Percentiles rank a stretch among this genome's conserved stretches.
These are phyloP conservation scores for Blastocystis sp. DNA, from an alignment of 352 stramenopile species.

Conservation along the genomic window DNA sequence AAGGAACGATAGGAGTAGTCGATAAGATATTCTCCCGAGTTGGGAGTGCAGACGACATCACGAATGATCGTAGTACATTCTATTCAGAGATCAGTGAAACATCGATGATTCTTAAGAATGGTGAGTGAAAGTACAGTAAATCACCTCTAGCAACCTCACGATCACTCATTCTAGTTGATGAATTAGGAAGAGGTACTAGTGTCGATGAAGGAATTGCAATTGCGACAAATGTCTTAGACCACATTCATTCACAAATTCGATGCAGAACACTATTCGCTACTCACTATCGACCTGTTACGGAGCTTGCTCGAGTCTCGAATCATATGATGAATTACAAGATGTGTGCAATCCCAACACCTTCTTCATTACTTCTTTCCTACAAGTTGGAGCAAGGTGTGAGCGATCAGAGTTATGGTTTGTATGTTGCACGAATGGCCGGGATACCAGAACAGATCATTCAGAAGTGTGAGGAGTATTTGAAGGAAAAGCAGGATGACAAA, in stretches of 20 bases:
- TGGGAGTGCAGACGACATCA: slow-evolving; percentile 57
- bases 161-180: slow-evolving; percentile 61
- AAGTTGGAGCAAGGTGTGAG: slow-evolving; percentile 35
- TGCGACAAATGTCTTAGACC: slow-evolving; percentile 19
- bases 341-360: slow-evolving; percentile 19
- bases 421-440: slow-evolving; percentile 49
- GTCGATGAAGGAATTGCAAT: slow-evolving; percentile 55
- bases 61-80: slow-evolving; percentile 53
- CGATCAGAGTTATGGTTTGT: slow-evolving; percentile 57
- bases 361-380: slow-evolving; percentile 52
- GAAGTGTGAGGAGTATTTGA: neutral
- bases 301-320: neutral
- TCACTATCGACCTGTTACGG: slow-evolving; percentile 38
- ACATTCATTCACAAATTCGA: slow-evolving; percentile 12
- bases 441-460: slow-evolving; percentile 43
- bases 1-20: neutral
- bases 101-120: slow-evolving; percentile 13
- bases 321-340: slow-evolving; percentile 51
- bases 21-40: slow-evolving; percentile 60
- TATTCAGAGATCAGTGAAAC: slow-evolving; percentile 57
- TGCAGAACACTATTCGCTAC: slow-evolving; percentile 59
- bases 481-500: neutral
- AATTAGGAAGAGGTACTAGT: slow-evolving; percentile 50
- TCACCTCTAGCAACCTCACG: slow-evolving; percentile 30
- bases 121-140: neutral